Base-by-base conservation (phyloP, 2,329 filamentous ascomycete species). In the Colletotrichum viniferum region DNA sequence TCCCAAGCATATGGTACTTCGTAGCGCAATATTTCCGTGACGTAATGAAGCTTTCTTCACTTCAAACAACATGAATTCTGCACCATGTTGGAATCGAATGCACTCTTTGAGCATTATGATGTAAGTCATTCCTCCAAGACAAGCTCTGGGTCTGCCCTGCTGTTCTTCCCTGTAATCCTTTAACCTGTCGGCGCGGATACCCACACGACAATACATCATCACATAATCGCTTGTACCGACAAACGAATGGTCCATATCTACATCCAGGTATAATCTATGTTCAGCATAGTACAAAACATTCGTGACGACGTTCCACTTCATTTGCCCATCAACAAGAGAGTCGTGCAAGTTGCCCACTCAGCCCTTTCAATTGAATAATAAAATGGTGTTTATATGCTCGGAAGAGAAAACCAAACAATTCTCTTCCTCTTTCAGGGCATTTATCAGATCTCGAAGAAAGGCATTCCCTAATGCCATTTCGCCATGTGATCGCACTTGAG, bases 1-100 rank as follows among this genome's bases (percentile, higher is more conserved):
- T 21, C 43, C 43, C 10, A 52, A 13, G n/a, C 4, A 21, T 4
- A 0, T 6, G 10, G 10, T 12, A 52, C 43, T 13, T 21, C 43
- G 10, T n/a, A 52, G n/a, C 6, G n/a, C 43, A 52, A 21, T 13
- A 21, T 0, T 13, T 5, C 3, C 0, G 3, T 21, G 5, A 0
- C 18, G 36, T 38, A 4, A 16, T 1, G 36, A 18, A 4, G 7
- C 7, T 38, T 12, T 48, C 10, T n/a, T 21, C 0, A 4, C 43
- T 52, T 52, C n/a, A 52, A 52, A 52, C n/a, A 21, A 52, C 10
- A 52, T 52, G n/a, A 5, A 21, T 21, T 1, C n/a, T 24, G 43
- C 43, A 21, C 12, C 6, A 7, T 52, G 0, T 52, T 1, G 4
- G 3, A 52, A 52, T 3, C 1, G 43, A 48, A 7, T 21, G 4